phyloP scores from a whole-genome alignment of 768 basidiomycete species.

The Boletus vinaceobasis region DNA sequence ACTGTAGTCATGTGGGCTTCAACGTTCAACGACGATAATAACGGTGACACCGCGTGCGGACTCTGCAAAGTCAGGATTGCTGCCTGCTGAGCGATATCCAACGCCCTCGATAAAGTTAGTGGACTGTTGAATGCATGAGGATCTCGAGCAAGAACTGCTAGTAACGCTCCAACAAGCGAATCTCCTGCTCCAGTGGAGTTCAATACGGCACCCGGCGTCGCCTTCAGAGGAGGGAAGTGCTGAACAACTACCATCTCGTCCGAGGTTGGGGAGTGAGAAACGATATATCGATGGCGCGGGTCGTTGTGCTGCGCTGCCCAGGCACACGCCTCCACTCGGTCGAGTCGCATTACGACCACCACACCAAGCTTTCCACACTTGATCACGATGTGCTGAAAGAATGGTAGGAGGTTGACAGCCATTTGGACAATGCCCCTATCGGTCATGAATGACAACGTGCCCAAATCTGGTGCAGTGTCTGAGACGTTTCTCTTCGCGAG shows the following conservation, averaged over 20 bases:
- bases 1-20: neutral
- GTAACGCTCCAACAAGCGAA: conserved; percentile 77
- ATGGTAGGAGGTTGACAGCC: conserved; percentile 78
- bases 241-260: conserved; percentile 57
- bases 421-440: conserved; percentile 73
- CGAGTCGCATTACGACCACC: conserved; percentile 56
- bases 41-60: conserved; percentile 62
- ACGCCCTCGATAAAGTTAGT: conserved; percentile 37
- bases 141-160: conserved; percentile 57
- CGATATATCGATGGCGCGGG: conserved; percentile 43
- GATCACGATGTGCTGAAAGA: conserved; percentile 79
- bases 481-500: conserved; percentile 48
- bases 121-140: conserved; percentile 47
- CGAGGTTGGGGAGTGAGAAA: conserved; percentile 45
- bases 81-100: conserved; percentile 62
- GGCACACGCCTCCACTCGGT: conserved; percentile 35
- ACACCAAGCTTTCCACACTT: conserved; percentile 79
- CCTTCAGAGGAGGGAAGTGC: conserved; percentile 62
- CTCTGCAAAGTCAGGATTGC: conserved; percentile 59
- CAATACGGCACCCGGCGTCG: conserved; percentile 38
- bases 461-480: conserved; percentile 38
- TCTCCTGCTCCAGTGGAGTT: conserved; percentile 95
- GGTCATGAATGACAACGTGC: conserved; percentile 59
- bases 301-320: conserved; percentile 55
- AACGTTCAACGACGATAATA: conserved; percentile 39